Evolutionary conservation across 805 yeast genomes (phyloP).

Genomic region (Blastobotrys terrestris): DNA sequence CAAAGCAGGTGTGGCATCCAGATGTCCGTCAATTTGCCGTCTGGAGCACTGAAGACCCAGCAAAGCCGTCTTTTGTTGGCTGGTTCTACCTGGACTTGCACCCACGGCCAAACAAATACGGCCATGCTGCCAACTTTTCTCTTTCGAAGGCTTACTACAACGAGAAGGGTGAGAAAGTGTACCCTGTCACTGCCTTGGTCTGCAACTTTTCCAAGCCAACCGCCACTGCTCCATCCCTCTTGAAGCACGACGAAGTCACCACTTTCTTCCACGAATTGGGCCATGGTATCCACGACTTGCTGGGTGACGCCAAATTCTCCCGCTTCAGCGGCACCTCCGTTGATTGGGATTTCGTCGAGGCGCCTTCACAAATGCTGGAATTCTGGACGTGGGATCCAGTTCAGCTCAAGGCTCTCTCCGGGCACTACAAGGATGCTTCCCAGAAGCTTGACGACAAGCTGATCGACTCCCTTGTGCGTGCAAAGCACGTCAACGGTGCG

Average conservation of each 20-base stretch:
- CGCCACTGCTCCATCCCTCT: conserved; percentile 59
- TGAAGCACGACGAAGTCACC: conserved; percentile 71
- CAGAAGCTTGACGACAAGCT: conserved; percentile 52
- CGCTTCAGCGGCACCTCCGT: conserved; percentile 74
- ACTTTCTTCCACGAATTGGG: conserved; percentile 89
- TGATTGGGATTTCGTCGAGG: conserved; percentile 83
- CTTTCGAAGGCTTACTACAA: conserved; percentile 53
- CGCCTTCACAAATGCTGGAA: conserved; percentile 86
- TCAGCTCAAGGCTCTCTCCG: conserved; percentile 52
- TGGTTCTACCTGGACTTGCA: conserved; percentile 76
- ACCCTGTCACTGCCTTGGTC: conserved; percentile 72
- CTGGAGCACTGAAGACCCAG: conserved; percentile 50
- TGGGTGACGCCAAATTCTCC: conserved; percentile 58
- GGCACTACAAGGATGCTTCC: conserved; percentile 55
- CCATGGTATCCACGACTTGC: conserved; percentile 76
- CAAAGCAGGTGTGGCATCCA: conserved; percentile 58
- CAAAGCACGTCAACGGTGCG: conserved; percentile 76
- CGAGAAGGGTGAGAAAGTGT: conserved; percentile 42
- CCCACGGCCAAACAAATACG: conserved; percentile 82
- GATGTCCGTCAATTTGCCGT: conserved; percentile 66
- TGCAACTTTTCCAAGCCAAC: conserved; percentile 81
- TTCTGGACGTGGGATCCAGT: conserved; percentile 78
- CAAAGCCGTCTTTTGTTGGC: conserved; percentile 60
- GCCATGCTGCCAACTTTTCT: conserved; percentile 83
- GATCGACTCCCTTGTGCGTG: conserved; percentile 49